Evolutionary conservation across 2,329 filamentous ascomycete species (phyloP), one percentile per base, ranked within the genome.

Genomic region (Escovopsis sp.): DNA sequence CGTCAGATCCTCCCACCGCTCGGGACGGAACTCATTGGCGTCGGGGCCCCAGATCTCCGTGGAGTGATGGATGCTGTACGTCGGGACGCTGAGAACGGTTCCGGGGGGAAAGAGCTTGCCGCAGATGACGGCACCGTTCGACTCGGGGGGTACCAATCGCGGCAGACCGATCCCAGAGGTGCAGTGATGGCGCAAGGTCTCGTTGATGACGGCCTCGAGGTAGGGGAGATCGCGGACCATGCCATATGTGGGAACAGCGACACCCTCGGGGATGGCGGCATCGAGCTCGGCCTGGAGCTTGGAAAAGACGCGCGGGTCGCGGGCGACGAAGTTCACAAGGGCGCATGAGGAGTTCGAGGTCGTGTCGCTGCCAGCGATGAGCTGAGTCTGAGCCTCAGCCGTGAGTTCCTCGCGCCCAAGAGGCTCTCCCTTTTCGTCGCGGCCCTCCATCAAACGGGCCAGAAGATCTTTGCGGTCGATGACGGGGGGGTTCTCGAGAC

Each of bases 131-230:
- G 88, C 58, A 8, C 83, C 84, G 1, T 71, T 59, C 0, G 74
- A 76, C 13, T 71, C 70, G 0, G 64, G 54, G 0, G 86, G 84
- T 2, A 93, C 72, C 48, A 79, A 64, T 2, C 87, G 79, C 0
- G 87, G 86, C 0, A 94, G 79, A 3, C 87, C 87, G 48, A 94
- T 82, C 10, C 83, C 81, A 1, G 84, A 91, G 6, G 87, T 94
- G 43, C 75, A 83, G 68, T 94, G 87, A 60, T 85, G 80, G 39
- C 87, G 84, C 57, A 94, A 78, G 0, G 84, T 82, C 63, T 94
- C 87, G 58, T 81, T 79, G 62, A 94, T 81, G 25, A 88, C 79
- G 51, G 70, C 71, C 50, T 79, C 71, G 6, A 94, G 70, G 56
- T 93, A 94, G 1, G 77, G 74, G 16, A 94, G 69, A 45, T 87